A percentile compares a stretch with the other conserved stretches of the same genome.
These are phyloP conservation scores for Candida odintsovae DNA, from an alignment of 805 yeast genomes.

Conservation along the genomic window DNA sequence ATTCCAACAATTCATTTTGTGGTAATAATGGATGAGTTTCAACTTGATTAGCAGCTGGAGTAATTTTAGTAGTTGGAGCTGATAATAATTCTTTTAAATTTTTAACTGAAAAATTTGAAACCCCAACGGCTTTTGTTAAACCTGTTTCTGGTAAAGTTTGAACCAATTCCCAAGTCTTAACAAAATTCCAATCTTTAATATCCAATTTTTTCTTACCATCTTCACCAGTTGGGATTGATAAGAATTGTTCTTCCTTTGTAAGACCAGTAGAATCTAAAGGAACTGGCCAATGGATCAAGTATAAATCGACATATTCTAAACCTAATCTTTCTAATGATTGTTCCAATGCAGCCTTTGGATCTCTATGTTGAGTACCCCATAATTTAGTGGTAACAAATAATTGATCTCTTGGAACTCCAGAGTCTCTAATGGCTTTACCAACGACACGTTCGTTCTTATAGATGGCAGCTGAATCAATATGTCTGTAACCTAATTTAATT, in stretches of 20 bases:
- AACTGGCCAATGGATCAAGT: constrained; percentile 81
- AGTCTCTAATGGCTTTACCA: constrained; percentile 45
- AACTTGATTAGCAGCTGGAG: constrained; percentile 20
- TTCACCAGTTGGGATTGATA: constrained; percentile 3
- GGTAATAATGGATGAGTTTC: constrained; percentile 20
- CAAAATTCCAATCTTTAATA: constrained; percentile 35
- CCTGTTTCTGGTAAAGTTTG: constrained; percentile 11
- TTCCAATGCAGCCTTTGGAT: constrained; percentile 48
- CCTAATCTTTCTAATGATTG: constrained; percentile 57
- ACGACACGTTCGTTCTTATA: constrained; percentile 53
- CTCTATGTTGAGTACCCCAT: constrained; percentile 41
- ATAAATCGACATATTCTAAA: constrained; percentile 72
- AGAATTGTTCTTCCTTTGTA: constrained; percentile 6
- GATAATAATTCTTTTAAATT: constrained; percentile 12
- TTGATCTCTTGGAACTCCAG: constrained; percentile 59
- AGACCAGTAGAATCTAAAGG: constrained; percentile 40
- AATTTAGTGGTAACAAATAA: constrained; percentile 69
- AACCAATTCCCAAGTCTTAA: constrained; percentile 18
- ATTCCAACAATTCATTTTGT: constrained; percentile 16
- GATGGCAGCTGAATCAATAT: constrained; percentile 53
- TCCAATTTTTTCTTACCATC: constrained; percentile 49
- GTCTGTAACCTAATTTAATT: constrained; percentile 45
- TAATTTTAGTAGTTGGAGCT: constrained; percentile 6
- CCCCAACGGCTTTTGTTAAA: constrained; percentile 17
- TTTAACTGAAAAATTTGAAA: constrained; percentile 19